A percentile compares a stretch with the other conserved stretches of the same genome.
These are phyloP conservation scores for Xanthoconium stramineum DNA, from an alignment of 768 basidiomycete species.

Conservation along the genomic window DNA sequence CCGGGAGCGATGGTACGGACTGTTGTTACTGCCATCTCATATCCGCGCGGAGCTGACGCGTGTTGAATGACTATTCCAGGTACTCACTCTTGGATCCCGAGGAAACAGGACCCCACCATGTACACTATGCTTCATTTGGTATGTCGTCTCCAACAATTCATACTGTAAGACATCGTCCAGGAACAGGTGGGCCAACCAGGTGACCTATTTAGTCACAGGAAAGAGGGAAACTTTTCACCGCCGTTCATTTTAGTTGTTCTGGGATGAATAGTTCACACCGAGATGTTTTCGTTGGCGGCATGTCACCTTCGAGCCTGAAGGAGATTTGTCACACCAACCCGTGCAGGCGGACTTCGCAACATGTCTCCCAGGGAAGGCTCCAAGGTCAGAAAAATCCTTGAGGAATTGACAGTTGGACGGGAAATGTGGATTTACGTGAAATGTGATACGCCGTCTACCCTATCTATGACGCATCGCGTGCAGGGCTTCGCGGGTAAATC, in stretches of 20 bases:
- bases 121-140: background rate
- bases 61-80: background rate
- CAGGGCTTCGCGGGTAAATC: background rate
- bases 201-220: background rate
- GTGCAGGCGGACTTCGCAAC: slow-evolving; percentile 13
- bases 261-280: background rate
- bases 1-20: background rate
- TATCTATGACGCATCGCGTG: background rate
- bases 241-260: background rate
- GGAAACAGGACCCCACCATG: background rate
- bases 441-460: slow-evolving; percentile 1
- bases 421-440: background rate
- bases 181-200: background rate
- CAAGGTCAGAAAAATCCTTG: background rate
- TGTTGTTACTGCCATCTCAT: background rate
- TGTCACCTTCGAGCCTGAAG: background rate
- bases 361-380: background rate
- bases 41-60: background rate
- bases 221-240: background rate
- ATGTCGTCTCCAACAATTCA: background rate
- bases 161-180: background rate
- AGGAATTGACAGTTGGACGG: background rate
- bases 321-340: background rate
- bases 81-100: background rate
- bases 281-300: background rate